These are phyloP conservation scores for Helichrysum umbraculigerum DNA, from an alignment of 129 eudicot genomes.

Conservation along the genomic window DNA sequence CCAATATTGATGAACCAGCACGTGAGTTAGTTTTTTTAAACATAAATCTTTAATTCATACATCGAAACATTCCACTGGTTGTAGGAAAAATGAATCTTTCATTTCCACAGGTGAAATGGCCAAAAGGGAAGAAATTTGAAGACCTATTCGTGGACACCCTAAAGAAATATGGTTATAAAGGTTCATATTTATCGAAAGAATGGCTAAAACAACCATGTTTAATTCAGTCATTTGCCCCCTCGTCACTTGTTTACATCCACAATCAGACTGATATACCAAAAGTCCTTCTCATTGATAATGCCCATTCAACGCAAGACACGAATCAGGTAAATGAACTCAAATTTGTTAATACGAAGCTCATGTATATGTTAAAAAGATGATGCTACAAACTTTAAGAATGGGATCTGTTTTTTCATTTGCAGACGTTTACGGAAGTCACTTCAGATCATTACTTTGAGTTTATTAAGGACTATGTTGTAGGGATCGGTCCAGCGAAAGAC, in stretches of 20 bases:
- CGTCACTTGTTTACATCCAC: slow-evolving; percentile 74
- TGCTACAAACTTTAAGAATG: background rate
- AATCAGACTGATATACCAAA: slow-evolving; percentile 86
- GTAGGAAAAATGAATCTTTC: background rate
- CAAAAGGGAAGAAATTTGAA: slow-evolving; percentile 81
- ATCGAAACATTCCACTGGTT: background rate
- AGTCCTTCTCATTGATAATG: slow-evolving; percentile 74
- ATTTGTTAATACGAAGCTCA: background rate
- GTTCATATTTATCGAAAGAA: slow-evolving; percentile 83
- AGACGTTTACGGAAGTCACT: slow-evolving; percentile 86
- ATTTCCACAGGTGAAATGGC: slow-evolving; percentile 85
- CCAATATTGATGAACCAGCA: slow-evolving; percentile 85
- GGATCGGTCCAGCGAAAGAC: slow-evolving; percentile 95
- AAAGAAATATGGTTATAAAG: slow-evolving; percentile 75
- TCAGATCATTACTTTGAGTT: slow-evolving; percentile 75
- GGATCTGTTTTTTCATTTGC: slow-evolving; percentile 19
- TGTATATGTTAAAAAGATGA: background rate
- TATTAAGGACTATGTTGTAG: slow-evolving; percentile 85
- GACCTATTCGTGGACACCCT: slow-evolving; percentile 82
- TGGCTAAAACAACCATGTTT: slow-evolving; percentile 94
- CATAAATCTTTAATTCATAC: background rate
- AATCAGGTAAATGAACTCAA: slow-evolving; percentile 60
- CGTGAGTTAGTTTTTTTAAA: slow-evolving; percentile 45
- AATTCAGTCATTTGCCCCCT: slow-evolving; percentile 97
- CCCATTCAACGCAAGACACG: slow-evolving; percentile 72